A percentile compares a stretch with the other conserved stretches of the same genome.
These are phyloP conservation scores for Allium sativum DNA, from an alignment of 106 monocot species.

Conservation along the genomic window DNA sequence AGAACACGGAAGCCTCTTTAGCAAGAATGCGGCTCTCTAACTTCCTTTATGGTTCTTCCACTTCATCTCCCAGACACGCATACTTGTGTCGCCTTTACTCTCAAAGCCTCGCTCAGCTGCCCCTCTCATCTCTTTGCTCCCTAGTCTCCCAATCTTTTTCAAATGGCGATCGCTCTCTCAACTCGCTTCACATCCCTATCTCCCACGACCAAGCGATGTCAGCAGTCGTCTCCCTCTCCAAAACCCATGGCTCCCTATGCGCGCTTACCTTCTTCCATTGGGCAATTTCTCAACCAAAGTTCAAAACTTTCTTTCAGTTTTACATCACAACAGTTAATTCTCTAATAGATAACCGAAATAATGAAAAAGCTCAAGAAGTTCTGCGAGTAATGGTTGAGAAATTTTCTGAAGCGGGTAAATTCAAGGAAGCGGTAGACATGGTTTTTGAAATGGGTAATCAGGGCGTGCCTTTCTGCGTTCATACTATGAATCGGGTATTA, in stretches of 20 bases:
- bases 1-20: no score
- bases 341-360: constrained; percentile 41
- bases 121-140: constrained; percentile 12
- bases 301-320: constrained; percentile 49
- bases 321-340: constrained; percentile 47
- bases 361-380: constrained; percentile 73
- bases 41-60: no score
- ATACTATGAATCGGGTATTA: constrained; percentile 58
- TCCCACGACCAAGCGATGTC: constrained; percentile 47
- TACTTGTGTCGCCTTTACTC: constrained; percentile 15
- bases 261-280: constrained; percentile 73
- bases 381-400: constrained; percentile 58
- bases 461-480: constrained; percentile 50
- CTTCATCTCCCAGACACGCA: no score
- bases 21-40: no score
- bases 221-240: constrained; percentile 35
- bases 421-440: constrained; percentile 77
- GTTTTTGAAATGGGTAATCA: constrained; percentile 86
- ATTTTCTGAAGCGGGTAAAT: constrained; percentile 54
- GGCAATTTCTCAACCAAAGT: constrained; percentile 26
- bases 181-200: constrained; percentile 21
- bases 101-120: constrained; percentile 2
- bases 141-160: constrained; percentile 33
- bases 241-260: constrained; percentile 61
- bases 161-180: constrained; percentile 39